Base-by-base conservation (phyloP, 106 monocot genomes). In the Amphibolis antarctica region DNA sequence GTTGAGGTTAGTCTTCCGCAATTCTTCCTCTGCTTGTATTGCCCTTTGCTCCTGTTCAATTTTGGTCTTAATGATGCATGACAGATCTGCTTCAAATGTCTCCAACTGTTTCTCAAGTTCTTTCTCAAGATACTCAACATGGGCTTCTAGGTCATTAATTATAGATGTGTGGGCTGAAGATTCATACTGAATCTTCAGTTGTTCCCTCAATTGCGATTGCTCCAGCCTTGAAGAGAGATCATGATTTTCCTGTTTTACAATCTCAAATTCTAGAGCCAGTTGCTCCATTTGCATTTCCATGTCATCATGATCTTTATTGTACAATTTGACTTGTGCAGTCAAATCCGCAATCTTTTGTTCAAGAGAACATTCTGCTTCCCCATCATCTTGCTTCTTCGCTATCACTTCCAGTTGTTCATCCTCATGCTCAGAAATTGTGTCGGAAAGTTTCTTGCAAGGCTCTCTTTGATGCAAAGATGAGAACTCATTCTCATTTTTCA, bases 231-330 rank as follows among this genome's bases (percentile, higher is more conserved):
- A 64, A 28, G 85, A 74, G 25, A 85, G 71, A 52, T 85, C 85
- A 74, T 99, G 98, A 59, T 99, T 85, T 78, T 99, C 98, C 75
- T 99, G 98, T 55, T 88, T 99, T 53, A 92, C 42, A 62, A 99
- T 99, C 79, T 99, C 91, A 56, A 91, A 99, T 43, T 99, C 98
- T 28, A 99, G 75, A 49, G 98, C 98, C 23, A 99, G 75, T 71
- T 99, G 98, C 71, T 99, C 98, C 91, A 99, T 83, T 73, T 99
- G 91, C 85, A 91, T 88, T 68, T 99, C 88, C 14, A 81, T 59
- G 11, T 88, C 87, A 51, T 99, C 98, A 21, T 84, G 84, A 17
- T 99, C 98, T 68, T 88, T 98, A 60, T 72, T 88, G 60, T 91
- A 83, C 52, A 99, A 48, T 60, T 99, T 91, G 27, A 91, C 50